phyloP scores from a whole-genome alignment of 768 basidiomycete genomes.

The Leccinum obscurum region DNA sequence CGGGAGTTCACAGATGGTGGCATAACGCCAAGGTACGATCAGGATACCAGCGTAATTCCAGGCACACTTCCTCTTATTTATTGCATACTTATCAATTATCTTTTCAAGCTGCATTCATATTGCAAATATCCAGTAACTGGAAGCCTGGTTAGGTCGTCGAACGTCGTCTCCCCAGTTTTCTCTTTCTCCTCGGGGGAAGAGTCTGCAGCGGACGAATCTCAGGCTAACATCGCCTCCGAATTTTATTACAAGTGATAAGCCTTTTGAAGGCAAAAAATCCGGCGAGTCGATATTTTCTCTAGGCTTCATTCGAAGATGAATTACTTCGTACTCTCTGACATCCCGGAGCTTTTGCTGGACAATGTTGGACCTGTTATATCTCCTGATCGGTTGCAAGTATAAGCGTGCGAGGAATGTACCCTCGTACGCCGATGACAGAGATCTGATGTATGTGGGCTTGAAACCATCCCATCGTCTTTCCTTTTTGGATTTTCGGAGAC shows the following conservation, averaged over 20 bases:
- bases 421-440: slow-evolving; percentile 40
- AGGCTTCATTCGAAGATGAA: slow-evolving; percentile 19
- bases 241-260: slow-evolving; percentile 19
- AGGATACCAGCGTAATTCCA: too few relatives aligned
- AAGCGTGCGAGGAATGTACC: slow-evolving; percentile 36
- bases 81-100: too few relatives aligned
- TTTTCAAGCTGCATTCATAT: too few relatives aligned
- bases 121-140: too few relatives aligned
- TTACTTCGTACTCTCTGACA: slow-evolving; percentile 10
- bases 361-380: slow-evolving; percentile 21
- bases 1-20: too few relatives aligned
- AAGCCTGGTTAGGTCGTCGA: too few relatives aligned
- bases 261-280: slow-evolving; percentile 10
- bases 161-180: too few relatives aligned
- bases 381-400: slow-evolving; percentile 30
- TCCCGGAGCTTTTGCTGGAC: slow-evolving; percentile 16
- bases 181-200: too few relatives aligned
- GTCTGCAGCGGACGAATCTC: too few relatives aligned
- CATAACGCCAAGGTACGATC: too few relatives aligned
- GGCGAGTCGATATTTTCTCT: slow-evolving; percentile 6
- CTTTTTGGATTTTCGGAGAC: slow-evolving; percentile 38
- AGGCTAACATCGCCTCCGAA: slow-evolving; percentile 28
- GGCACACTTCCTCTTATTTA: too few relatives aligned
- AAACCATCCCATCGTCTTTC: slow-evolving; percentile 47
- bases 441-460: slow-evolving; percentile 41